These are phyloP conservation scores for Colletotrichum karsti DNA, from an alignment of 2,329 filamentous ascomycete genomes.

Conservation along the genomic window DNA sequence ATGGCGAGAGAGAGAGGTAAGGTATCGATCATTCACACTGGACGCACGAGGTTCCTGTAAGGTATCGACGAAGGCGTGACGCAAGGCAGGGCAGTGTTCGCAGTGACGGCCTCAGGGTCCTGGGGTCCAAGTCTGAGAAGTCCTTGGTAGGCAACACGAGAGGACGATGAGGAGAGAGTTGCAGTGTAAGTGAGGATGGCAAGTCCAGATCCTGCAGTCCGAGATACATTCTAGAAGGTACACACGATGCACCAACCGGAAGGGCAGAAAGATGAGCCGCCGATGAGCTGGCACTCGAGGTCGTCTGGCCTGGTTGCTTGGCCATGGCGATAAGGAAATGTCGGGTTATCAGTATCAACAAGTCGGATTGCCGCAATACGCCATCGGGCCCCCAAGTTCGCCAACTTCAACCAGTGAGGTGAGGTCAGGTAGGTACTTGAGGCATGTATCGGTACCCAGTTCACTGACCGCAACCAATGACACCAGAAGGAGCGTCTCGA, in stretches of 20 bases:
- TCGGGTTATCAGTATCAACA: background rate
- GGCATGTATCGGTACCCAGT: conserved; percentile 1
- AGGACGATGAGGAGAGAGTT: background rate
- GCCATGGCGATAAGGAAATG: background rate
- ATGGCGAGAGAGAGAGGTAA: conserved; percentile 1
- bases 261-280: conserved; percentile 15
- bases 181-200: background rate
- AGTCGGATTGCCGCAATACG: conserved; percentile 2
- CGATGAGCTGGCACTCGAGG: conserved; percentile 26
- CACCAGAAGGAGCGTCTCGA: background rate
- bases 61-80: background rate
- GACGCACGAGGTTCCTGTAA: background rate
- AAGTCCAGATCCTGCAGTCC: conserved; percentile 15
- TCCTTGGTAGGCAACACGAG: background rate
- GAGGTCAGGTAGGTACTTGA: background rate
- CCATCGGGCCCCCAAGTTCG: no score
- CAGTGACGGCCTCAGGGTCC: background rate
- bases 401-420: no score
- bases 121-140: background rate
- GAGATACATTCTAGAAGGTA: conserved; percentile 5
- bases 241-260: conserved; percentile 25
- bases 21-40: conserved; percentile 26
- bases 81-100: background rate
- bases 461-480: conserved; percentile 13
- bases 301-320: background rate